Evolutionary conservation across 768 basidiomycete genomes (phyloP), one percentile per base, ranked within the genome.

Genomic region (Imleria badia): DNA sequence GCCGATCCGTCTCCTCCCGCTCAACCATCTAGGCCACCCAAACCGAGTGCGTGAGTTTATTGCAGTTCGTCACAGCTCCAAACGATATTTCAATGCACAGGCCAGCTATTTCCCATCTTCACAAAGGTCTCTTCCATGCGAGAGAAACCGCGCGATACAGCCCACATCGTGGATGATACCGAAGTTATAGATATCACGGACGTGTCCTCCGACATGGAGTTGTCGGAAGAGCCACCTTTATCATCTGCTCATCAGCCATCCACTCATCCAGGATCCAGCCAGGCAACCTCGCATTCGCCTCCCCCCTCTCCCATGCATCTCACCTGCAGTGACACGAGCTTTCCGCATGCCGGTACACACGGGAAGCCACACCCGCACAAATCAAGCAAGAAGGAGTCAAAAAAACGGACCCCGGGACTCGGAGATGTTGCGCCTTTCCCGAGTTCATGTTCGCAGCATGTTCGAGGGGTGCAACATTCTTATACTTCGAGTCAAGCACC

Each of bases 401-500:
- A 38, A 17, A 49, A 48, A 45, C 54, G 56, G 30, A 45, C 30
- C 30, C 13, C 19, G 41, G 51, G 50, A 3, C 48, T 19, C 20
- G 53, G 51, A 38, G 50, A 49, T 41, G 44, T 35, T 17, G 74
- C 72, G 0, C 81, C 81, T 20, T 81, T 78, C 62, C 88, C 87
- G 30, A 71, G 73, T 59, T 61, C 61, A 43, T 69, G 73, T 22
- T 74, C 72, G 15, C 86, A 87, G 63, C 88, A 89, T 70, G 76
- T 86, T 58, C 82, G 78, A 59, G 86, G 85, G 34, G 66, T 73
- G 17, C 85, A 87, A 63, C 77, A 69, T 39, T 55, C 54, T n/a
- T 77, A 75, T 60, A 40, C 60, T 23, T 49, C 52, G 33, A 33
- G 59, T 33, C 44, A 51, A 31, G 33, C 51, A 4, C 60, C 57